phyloP scores from a whole-genome alignment of 768 basidiomycete species.

The Imleria badia region DNA sequence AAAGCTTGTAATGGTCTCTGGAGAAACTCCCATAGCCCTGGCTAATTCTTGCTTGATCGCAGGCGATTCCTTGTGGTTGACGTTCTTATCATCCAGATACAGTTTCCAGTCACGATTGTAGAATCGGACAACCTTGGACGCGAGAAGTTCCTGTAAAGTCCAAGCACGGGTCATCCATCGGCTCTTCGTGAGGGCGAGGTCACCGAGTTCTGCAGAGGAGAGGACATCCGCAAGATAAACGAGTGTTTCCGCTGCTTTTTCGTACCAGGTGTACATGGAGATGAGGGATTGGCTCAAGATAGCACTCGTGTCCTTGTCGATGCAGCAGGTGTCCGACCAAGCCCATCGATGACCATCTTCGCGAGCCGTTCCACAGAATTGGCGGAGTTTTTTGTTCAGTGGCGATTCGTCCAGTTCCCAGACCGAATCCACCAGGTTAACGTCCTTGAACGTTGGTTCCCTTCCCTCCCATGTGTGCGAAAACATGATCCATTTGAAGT shows the following conservation, averaged over 20 bases:
- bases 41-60: too few relatives aligned
- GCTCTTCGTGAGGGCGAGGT: background rate
- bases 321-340: background rate
- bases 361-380: background rate
- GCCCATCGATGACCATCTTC: background rate
- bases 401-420: background rate
- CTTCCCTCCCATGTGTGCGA: background rate
- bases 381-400: background rate
- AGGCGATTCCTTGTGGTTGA: too few relatives aligned
- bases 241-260: background rate
- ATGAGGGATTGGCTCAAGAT: background rate
- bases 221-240: background rate
- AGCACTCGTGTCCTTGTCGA: background rate
- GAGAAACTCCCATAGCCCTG: too few relatives aligned
- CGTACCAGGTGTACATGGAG: background rate
- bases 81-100: conserved; percentile 9
- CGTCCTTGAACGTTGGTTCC: background rate
- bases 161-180: conserved; percentile 12
- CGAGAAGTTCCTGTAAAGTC: conserved; percentile 13
- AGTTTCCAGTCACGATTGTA: conserved; percentile 8
- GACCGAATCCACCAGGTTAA: background rate
- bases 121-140: conserved; percentile 11
- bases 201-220: background rate
- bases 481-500: background rate
- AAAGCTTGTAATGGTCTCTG: too few relatives aligned